These are phyloP conservation scores for Trametes gibbosa DNA, from an alignment of 768 basidiomycete species.

Conservation along the genomic window DNA sequence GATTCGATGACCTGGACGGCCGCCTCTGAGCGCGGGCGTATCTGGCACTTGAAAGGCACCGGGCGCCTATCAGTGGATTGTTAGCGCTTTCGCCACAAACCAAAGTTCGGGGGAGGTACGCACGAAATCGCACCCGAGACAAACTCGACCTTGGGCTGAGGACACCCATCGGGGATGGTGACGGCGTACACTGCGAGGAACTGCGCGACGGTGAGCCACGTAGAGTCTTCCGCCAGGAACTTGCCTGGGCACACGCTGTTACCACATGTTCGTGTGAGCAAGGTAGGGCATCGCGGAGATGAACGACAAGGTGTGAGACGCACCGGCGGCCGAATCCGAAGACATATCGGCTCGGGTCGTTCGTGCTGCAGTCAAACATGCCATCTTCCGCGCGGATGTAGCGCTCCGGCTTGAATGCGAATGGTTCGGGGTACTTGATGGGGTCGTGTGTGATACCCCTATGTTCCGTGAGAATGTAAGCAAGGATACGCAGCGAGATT, in stretches of 20 bases:
- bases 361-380: conserved; percentile 10
- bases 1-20: conserved; percentile 11
- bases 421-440: conserved; percentile 11
- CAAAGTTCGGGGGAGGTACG: background rate
- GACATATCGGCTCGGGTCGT: conserved; percentile 12
- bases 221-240: conserved; percentile 23
- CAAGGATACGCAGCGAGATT: background rate
- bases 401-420: conserved; percentile 11
- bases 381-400: conserved; percentile 2
- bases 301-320: background rate
- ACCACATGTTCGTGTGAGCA: background rate
- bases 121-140: conserved; percentile 10
- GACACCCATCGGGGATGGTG: conserved; percentile 3
- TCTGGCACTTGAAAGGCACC: conserved; percentile 17
- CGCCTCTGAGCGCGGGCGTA: conserved; percentile 17
- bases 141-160: conserved; percentile 13
- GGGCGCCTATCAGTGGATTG: conserved; percentile 7
- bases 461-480: background rate
- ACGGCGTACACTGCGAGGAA: conserved; percentile 22
- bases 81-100: background rate
- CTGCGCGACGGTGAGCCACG: conserved; percentile 24
- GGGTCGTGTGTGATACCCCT: conserved; percentile 17
- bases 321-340: conserved; percentile 15
- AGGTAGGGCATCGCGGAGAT: background rate
- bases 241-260: conserved; percentile 26